Conservation (phyloP, 805 yeast genomes). For the Isabelozyma gotoi region DNA sequence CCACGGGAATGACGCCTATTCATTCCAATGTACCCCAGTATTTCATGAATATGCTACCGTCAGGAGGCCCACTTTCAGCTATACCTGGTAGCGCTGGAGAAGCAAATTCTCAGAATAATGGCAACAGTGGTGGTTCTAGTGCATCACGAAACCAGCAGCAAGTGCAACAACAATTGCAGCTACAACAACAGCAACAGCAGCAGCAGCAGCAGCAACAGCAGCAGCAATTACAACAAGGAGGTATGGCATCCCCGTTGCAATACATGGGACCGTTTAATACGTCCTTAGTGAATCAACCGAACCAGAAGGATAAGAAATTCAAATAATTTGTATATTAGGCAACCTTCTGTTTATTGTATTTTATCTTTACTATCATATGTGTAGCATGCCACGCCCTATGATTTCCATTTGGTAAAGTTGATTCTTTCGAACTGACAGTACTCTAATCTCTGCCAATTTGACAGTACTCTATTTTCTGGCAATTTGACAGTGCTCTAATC, state of each 20-base stretch:
- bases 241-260: slow-evolving; percentile 20
- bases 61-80: slow-evolving; percentile 10
- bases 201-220: slow-evolving; percentile 8
- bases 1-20: slow-evolving; percentile 40
- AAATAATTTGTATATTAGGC: not conserved
- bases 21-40: slow-evolving; percentile 34
- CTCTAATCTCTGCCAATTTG: no score
- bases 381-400: no score
- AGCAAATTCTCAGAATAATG: slow-evolving; percentile 1
- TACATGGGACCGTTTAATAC: slow-evolving; percentile 35
- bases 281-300: not conserved
- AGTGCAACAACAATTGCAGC: slow-evolving; percentile 8
- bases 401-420: no score
- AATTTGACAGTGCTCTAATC: no score
- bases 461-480: no score
- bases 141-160: slow-evolving; percentile 2
- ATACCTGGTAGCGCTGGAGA: slow-evolving; percentile 9
- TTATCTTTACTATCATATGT: not conserved
- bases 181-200: slow-evolving; percentile 9
- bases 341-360: not conserved
- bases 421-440: no score
- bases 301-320: not conserved
- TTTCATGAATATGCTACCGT: slow-evolving; percentile 34
- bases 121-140: slow-evolving; percentile 5
- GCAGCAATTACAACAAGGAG: slow-evolving; percentile 13